Percentiles rank a stretch among this genome's conserved stretches.
These are phyloP conservation scores for Phytophthora fragariaefolia DNA, from an alignment of 352 stramenopile species.

Conservation along the genomic window DNA sequence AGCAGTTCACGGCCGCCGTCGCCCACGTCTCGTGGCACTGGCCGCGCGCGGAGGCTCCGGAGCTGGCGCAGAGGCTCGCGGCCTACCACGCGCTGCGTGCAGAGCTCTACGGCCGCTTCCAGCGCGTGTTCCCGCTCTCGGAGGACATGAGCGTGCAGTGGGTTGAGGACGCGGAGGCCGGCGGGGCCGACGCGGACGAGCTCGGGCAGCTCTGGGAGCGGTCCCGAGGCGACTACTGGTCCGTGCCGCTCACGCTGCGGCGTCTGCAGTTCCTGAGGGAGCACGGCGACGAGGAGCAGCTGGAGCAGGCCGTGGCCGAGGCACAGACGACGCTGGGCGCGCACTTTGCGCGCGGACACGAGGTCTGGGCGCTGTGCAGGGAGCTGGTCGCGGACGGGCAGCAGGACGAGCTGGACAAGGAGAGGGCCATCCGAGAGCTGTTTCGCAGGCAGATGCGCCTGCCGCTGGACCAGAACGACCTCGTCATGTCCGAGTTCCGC, in stretches of 20 bases:
- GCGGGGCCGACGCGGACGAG: constrained; percentile 1
- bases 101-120: constrained; percentile 55
- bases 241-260: constrained; percentile 51
- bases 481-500: constrained; percentile 78
- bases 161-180: constrained; percentile 41
- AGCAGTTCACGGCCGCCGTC: constrained; percentile 44
- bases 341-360: constrained; percentile 67
- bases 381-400: constrained; percentile 45
- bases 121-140: constrained; percentile 61
- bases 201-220: constrained; percentile 49
- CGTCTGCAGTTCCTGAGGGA: constrained; percentile 49
- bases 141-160: constrained; percentile 65
- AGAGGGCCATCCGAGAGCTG: constrained; percentile 44
- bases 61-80: constrained; percentile 14
- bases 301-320: constrained; percentile 41
- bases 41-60: constrained; percentile 18
- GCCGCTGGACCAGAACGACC: constrained; percentile 75
- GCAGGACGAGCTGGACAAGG: constrained; percentile 36
- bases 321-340: constrained; percentile 44
- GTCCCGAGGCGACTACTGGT: constrained; percentile 60
- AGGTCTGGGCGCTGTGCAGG: constrained; percentile 65
- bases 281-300: constrained; percentile 22
- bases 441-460: constrained; percentile 65
- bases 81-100: constrained; percentile 38
- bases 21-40: constrained; percentile 44